A percentile compares a stretch with the other conserved stretches of the same genome.
These are phyloP conservation scores for Kodamaea neixiangensis DNA, from an alignment of 805 yeast genomes.

Conservation along the genomic window DNA sequence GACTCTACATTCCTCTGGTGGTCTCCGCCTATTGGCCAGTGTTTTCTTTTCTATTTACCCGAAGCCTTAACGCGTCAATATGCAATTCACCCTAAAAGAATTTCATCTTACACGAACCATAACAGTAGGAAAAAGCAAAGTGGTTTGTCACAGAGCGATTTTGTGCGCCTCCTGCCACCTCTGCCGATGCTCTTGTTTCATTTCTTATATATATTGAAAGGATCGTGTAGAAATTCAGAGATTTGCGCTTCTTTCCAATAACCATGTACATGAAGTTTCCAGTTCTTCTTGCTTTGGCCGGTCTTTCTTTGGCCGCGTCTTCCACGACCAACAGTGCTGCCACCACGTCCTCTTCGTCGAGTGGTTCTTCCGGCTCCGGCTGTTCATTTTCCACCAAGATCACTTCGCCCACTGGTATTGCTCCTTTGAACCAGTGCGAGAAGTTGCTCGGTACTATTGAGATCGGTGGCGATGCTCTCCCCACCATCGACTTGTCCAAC, in stretches of 20 bases:
- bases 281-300: conserved; percentile 10
- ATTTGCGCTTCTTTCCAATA: neutral
- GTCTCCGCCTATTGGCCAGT: neutral
- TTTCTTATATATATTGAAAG: neutral
- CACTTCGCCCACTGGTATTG: conserved; percentile 38
- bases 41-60: neutral
- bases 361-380: neutral
- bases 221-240: neutral
- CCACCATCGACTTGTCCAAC: conserved; percentile 22
- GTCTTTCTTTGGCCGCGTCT: conserved; percentile 5
- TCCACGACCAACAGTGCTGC: conserved; percentile 13
- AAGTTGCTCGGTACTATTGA: conserved; percentile 43
- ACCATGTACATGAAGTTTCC: conserved; percentile 9
- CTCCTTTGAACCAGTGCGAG: conserved; percentile 38
- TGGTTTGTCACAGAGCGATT: neutral
- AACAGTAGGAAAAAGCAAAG: neutral
- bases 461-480: conserved; percentile 29
- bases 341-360: conserved; percentile 12
- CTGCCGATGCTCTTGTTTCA: neutral
- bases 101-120: conserved; percentile 1
- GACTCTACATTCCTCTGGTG: neutral
- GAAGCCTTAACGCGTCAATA: conserved; percentile 1
- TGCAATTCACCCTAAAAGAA: neutral
- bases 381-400: conserved; percentile 44
- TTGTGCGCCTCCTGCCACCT: neutral